Evolutionary conservation across 495 filamentous ascomycete species (phyloP), one percentile per base, ranked within the genome.

Genomic region (Penicillium daleae): DNA sequence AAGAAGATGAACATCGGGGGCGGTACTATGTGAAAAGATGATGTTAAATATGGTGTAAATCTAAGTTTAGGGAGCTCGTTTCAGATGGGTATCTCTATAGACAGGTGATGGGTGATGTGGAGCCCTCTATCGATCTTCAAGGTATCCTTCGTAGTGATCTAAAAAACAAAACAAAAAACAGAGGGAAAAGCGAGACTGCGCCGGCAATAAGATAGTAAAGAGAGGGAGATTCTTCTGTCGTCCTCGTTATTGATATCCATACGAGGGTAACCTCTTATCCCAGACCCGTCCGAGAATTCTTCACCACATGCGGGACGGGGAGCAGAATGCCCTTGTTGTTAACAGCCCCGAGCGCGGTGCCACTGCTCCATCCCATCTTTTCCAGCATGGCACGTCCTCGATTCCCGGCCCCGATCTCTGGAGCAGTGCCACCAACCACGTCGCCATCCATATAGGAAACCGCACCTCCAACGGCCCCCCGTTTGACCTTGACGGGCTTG

Each of bases 351-450:
- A 99, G 81, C 7, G 88, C 89, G 74, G 88, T 98, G 5, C 95
- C 95, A 49, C 85, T 88, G 61, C 83, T 90, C 92, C 96, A 99
- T 19, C 95, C 95, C 95, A 98, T 98, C 78, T 94, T 98, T 75
- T 97, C 93, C 56, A 99, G 72, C 90, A 99, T 92, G 4, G 86
- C 87, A 46, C 92, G 83, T 22, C 95, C 95, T 66, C 83, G 89
- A 62, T 97, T 99, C 51, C 90, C 92, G 4, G 76, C 80, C 1
- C 92, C 91, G 27, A 99, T 80, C 73, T 96, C 94, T 2, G 91
- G 89, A 0, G 93, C 95, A 33, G 85, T 83, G 12, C 83, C 91
- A 44, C 94, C 95, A 21, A 97, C 93, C 46, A 96, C 77, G 59
- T 97, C 92, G n/a, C 95, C 95, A 64, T 98, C 91, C 63, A 85